Base-by-base conservation (phyloP, 768 basidiomycete genomes). In the Pseudohyphozyma bogoriensis region DNA sequence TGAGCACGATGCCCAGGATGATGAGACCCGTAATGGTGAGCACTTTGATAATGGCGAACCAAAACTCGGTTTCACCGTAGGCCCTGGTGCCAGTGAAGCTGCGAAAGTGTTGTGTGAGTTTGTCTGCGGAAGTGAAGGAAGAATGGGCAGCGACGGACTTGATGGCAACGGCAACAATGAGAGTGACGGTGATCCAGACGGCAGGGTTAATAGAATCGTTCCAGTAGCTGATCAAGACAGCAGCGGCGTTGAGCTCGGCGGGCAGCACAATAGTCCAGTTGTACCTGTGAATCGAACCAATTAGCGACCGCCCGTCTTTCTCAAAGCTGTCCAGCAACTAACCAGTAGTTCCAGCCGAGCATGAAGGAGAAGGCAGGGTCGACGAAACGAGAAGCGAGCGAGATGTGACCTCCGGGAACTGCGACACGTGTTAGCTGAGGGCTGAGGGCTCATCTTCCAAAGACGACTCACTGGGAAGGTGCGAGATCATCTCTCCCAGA, bases 181-280 rank as follows among this genome's bases (percentile, higher is more conserved):
- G 63, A 35, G 71, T 68, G 46, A 76, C 68, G 16, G 76, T 72
- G 62, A 77, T 70, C 72, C 73, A 75, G 44, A 73, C 74, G 68
- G 66, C 74, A 32, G 68, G 71, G 57, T 70, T 72, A 16, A 68
- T 65, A 24, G 64, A 60, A 32, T 49, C 61, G 63, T 85, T 83
- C 86, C 86, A 88, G 75, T 83, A 87, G 10, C 80, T 77, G 58
- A 88, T 76, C 15, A 89, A 73, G 53, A 88, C 78, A 16, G 81
- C 78, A 13, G 84, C 82, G 2, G 86, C 86, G 2, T 82, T 82
- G 56, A 89, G 78, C 74, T 87, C 85, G n/a, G 83, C 82, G 11
- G 85, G 85, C 0, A 81, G 77, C 2, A 83, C 78, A 54, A 84
- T 82, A 26, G 74, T 75, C 66, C 70, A 72, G 59, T 68, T 42